Evolutionary conservation across 2,329 filamentous ascomycete genomes (phyloP).

Genomic region (Furcasterigmium sp.): DNA sequence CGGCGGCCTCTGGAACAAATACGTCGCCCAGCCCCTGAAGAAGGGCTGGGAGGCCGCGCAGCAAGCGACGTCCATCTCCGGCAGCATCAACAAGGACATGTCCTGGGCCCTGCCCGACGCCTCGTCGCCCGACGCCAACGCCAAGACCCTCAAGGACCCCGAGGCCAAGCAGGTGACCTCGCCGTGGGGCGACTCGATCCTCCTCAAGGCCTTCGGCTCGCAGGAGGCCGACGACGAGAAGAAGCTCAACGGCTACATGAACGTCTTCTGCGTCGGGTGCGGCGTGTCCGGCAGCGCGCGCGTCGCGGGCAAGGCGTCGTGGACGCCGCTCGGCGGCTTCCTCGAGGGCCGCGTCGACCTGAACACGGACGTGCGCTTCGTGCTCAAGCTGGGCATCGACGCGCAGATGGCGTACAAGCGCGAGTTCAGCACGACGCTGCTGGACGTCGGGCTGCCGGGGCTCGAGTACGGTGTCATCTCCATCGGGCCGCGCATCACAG

Average conservation of each 20-base stretch:
- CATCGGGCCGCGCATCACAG: slow-evolving; percentile 17
- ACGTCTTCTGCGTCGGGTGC: slow-evolving; percentile 24
- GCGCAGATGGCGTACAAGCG: slow-evolving; percentile 16
- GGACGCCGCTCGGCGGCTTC: slow-evolving; percentile 17
- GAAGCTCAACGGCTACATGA: slow-evolving; percentile 17
- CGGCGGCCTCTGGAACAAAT: not conserved
- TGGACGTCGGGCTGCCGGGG: slow-evolving; percentile 17
- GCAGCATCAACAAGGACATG: slow-evolving; percentile 10
- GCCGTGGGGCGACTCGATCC: slow-evolving; percentile 21
- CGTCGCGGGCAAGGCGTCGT: slow-evolving; percentile 19
- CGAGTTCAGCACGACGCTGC: slow-evolving; percentile 14
- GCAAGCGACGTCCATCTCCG: slow-evolving; percentile 7
- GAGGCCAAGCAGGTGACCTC: slow-evolving; percentile 15
- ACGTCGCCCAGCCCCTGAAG: slow-evolving; percentile 4
- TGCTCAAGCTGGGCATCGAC: slow-evolving; percentile 23
- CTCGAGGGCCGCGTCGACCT: slow-evolving; percentile 18
- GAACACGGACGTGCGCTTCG: slow-evolving; percentile 16
- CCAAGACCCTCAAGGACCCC: slow-evolving; percentile 12
- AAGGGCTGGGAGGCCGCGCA: slow-evolving; percentile 1
- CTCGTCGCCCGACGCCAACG: not conserved
- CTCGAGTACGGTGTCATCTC: slow-evolving; percentile 18
- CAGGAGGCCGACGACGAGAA: slow-evolving; percentile 9
- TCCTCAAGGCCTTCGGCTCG: slow-evolving; percentile 19
- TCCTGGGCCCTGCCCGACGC: slow-evolving; percentile 15
- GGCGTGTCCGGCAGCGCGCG: slow-evolving; percentile 19